Base-by-base conservation (phyloP, 2,329 filamentous ascomycete genomes). In the Diaporthe citriasiana region DNA sequence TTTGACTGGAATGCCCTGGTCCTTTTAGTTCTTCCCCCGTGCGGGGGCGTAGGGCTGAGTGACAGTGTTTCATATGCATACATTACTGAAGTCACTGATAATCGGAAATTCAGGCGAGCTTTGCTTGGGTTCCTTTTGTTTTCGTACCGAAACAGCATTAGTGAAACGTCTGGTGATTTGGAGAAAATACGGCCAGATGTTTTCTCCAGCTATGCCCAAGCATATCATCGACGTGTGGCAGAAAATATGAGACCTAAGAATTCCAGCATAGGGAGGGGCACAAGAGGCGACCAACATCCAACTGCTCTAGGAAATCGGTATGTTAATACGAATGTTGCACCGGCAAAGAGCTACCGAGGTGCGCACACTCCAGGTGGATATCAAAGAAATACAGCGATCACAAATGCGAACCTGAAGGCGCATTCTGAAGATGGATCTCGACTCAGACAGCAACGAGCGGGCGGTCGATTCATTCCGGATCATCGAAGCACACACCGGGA, bases 1-100 rank as follows among this genome's bases (percentile, higher is more conserved):
- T 65, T 50, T 22, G 60, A 65, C 60, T 65, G 60, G 60, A 65
- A 65, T 30, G 19, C 40, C 9, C 42, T 65, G 1, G 60, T 65
- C 25, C 42, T 65, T 17, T 22, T 65, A 19, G 60, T 50, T 1
- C 60, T 50, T 10, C 60, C 60, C 3, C 42, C 45, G 13, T 65
- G 60, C 12, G 27, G 30, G 19, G 60, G 60, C 2, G 12, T 50
- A 17, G 60, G 60, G 13, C 27, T 65, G 10, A 65, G 50, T 25
- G 60, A 65, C 17, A n/a, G 30, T 15, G 60, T 65, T 25, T 35
- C 42, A 30, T 65, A 50, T n/a, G 60, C 60, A 10, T 65, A 65
- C 22, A 25, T 65, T 35, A 65, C 42, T 3, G 60, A 65, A 10
- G 60, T 65, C 22, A 65, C 60, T 27, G 60, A 65, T n/a, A 65